These are phyloP conservation scores for Astrocystis sublimbata DNA, from an alignment of 495 filamentous ascomycete genomes.

Conservation along the genomic window DNA sequence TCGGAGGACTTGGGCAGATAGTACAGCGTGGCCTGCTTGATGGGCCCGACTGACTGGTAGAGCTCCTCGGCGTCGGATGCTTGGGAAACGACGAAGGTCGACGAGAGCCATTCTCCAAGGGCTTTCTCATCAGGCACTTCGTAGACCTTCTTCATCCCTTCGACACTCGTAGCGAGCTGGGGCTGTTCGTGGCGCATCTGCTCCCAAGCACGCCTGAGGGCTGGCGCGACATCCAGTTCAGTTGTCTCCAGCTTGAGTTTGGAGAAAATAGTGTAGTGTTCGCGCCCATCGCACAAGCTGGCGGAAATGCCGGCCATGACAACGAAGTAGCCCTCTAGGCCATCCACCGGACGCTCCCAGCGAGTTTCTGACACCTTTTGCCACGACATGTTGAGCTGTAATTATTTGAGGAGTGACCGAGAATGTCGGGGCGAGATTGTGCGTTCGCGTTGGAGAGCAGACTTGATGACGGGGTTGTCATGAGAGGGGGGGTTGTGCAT, in stretches of 20 bases:
- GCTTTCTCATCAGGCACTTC: conserved; percentile 26
- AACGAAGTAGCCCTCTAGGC: conserved; percentile 29
- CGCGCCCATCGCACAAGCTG: conserved; percentile 22
- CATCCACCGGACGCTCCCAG: conserved; percentile 30
- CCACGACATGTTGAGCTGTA: conserved; percentile 19
- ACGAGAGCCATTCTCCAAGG: conserved; percentile 26
- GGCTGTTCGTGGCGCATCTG: conserved; percentile 33
- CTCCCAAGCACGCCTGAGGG: conserved; percentile 30
- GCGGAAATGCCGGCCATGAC: conserved; percentile 18
- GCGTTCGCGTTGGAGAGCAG: background rate
- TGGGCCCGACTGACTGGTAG: conserved; percentile 12
- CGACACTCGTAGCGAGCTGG: conserved; percentile 24
- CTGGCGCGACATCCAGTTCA: conserved; percentile 14
- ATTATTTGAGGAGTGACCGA: background rate
- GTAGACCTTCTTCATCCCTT: conserved; percentile 29
- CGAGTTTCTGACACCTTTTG: conserved; percentile 25
- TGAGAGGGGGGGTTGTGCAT: no score
- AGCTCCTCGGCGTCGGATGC: conserved; percentile 24
- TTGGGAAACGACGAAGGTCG: conserved; percentile 31
- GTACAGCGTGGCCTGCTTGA: conserved; percentile 30
- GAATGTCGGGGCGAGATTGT: background rate
- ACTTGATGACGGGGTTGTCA: no score
- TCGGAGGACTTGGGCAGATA: conserved; percentile 30
- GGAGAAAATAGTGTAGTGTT: conserved; percentile 30
- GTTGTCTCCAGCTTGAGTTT: conserved; percentile 24